Conservation (phyloP, 441 rosid species). For the Isatis lusitanica region DNA sequence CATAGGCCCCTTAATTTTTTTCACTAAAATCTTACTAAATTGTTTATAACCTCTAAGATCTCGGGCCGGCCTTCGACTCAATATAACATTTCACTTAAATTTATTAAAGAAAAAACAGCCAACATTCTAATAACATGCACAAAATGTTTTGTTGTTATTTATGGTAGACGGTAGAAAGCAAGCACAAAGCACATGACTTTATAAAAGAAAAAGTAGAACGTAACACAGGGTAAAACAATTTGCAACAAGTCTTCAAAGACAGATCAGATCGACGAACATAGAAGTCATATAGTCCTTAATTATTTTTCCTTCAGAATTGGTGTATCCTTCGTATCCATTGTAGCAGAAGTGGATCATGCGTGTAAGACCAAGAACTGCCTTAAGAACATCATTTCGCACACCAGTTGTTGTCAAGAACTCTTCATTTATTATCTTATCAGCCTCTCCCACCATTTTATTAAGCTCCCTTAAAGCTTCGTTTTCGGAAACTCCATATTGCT, state of each 20-base stretch:
- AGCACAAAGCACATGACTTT: background rate
- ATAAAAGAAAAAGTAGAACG: background rate
- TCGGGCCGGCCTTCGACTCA: too few relatives aligned
- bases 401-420: background rate
- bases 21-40: too few relatives aligned
- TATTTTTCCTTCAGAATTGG: background rate
- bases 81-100: background rate
- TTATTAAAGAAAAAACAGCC: background rate
- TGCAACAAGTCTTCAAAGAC: background rate
- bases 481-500: background rate
- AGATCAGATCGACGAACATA: background rate
- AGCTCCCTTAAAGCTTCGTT: background rate
- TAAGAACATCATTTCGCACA: background rate
- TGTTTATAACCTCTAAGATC: too few relatives aligned
- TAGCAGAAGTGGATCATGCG: background rate
- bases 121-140: background rate
- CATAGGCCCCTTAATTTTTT: too few relatives aligned
- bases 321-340: background rate
- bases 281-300: background rate
- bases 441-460: background rate
- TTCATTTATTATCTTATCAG: background rate
- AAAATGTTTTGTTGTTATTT: background rate
- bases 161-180: background rate
- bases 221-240: background rate
- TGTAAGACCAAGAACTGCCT: background rate